Evolutionary conservation across 2,329 filamentous ascomycete genomes (phyloP), one percentile per base, ranked within the genome.

Genomic region (Domatiomyces globalis): DNA sequence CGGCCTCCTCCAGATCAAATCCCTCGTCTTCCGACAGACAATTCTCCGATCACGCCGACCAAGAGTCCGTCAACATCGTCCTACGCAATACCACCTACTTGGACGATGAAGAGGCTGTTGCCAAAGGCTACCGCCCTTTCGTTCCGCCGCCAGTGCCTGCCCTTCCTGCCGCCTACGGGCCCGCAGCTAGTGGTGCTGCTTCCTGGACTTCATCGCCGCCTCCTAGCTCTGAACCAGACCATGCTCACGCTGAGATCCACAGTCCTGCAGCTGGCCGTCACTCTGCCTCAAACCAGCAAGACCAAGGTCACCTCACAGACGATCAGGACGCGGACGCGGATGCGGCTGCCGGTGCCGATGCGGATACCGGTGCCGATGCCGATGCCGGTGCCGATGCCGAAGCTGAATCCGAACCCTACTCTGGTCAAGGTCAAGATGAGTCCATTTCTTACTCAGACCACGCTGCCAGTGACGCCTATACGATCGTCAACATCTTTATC

Each of bases 21-120:
- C 10, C 42, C 65, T 64, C 51, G 36, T 52, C 49, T 48, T 53
- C 39, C 20, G 56, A 50, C 42, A 56, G 57, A 51, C 61, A 62
- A 27, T 60, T 67, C 46, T 75, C 73, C 1, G 73, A 75, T 47
- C 55, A 68, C 43, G 73, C 76, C 43, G 72, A 77, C 49, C 67
- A 69, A 52, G 75, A 76, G 55, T 77, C 76, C 4, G 75, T 79
- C 50, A 72, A 74, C 43, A 76, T 79, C 46, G 73, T 78, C 69
- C 66, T 78, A 43, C 66, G 71, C 20, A 67, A 69, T 27, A 71
- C 73, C 1, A 64, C 68, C n/a, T 67, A 68, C 39, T 62, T 67
- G 46, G 63, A 68, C 25, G 66, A 66, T 49, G 65, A 63, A 25
- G 63, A 65, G 48, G 63, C 59, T 19, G 55, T 65, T 62, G 52